A percentile compares a stretch with the other conserved stretches of the same genome.
Evolutionary conservation across 1,139 yeast genomes (phyloP).

Genomic region (Geotrichum europaeum): DNA sequence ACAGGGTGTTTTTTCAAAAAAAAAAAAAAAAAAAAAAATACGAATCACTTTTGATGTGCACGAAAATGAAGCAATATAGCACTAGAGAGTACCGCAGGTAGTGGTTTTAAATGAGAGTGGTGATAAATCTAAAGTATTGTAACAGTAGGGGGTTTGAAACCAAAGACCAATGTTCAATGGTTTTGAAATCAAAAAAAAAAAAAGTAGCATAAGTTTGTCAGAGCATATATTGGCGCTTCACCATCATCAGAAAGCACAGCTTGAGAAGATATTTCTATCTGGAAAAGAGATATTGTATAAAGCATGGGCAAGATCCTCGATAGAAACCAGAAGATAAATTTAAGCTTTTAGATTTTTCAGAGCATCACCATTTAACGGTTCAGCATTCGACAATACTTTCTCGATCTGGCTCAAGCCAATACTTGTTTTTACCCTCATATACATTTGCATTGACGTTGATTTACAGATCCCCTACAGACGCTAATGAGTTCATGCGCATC

Average conservation of each 20-base stretch:
- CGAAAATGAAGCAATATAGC: not conserved
- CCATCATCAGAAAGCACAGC: not conserved
- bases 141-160: not conserved
- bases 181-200: not conserved
- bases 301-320: not conserved
- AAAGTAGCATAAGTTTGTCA: not conserved
- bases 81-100: not conserved
- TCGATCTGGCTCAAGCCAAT: not conserved
- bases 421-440: too few species aligned
- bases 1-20: not conserved
- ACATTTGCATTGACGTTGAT: not conserved
- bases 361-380: not conserved
- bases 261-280: not conserved
- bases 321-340: not conserved
- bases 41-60: not conserved
- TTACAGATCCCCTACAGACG: not conserved
- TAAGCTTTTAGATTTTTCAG: too few species aligned
- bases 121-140: not conserved
- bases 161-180: not conserved
- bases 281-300: not conserved
- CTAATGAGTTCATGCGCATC: not conserved
- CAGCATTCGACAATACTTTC: not conserved
- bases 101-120: not conserved
- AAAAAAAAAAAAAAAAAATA: not conserved
- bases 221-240: not conserved